These are phyloP conservation scores for Cyclotella sp. DNA, from an alignment of 108 stramenopile species.

Conservation along the genomic window DNA sequence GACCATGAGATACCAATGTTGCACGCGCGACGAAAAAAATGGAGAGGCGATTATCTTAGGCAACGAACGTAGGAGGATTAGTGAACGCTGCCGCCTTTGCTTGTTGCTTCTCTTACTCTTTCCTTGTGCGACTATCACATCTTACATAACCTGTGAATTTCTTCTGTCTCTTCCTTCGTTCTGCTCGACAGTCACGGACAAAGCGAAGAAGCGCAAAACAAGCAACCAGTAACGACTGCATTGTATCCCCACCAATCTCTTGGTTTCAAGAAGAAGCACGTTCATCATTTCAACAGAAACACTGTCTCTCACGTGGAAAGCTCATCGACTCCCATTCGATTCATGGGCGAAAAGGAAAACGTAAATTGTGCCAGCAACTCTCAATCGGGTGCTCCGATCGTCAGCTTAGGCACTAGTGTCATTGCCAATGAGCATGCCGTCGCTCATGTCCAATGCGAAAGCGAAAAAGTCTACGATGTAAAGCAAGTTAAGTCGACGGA, in stretches of 20 bases:
- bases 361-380: neutral
- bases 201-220: too few species aligned
- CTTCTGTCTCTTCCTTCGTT: too few species aligned
- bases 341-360: neutral
- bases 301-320: neutral
- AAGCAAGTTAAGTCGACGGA: neutral
- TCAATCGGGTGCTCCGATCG: neutral
- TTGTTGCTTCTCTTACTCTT: too few species aligned
- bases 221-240: neutral
- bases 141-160: too few species aligned
- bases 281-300: neutral
- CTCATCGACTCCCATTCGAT: neutral
- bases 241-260: conserved; percentile 4
- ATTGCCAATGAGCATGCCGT: neutral
- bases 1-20: too few species aligned
- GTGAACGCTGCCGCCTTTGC: too few species aligned
- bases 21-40: too few species aligned
- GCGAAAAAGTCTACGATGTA: neutral
- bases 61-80: too few species aligned
- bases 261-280: neutral
- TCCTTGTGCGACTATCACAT: too few species aligned
- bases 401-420: neutral
- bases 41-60: too few species aligned
- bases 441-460: neutral
- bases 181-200: too few species aligned